Percentiles rank a stretch among this genome's conserved stretches.
Evolutionary conservation across 2,329 filamentous ascomycete species (phyloP).

Genomic region (Penicillium aurantiogriseum): DNA sequence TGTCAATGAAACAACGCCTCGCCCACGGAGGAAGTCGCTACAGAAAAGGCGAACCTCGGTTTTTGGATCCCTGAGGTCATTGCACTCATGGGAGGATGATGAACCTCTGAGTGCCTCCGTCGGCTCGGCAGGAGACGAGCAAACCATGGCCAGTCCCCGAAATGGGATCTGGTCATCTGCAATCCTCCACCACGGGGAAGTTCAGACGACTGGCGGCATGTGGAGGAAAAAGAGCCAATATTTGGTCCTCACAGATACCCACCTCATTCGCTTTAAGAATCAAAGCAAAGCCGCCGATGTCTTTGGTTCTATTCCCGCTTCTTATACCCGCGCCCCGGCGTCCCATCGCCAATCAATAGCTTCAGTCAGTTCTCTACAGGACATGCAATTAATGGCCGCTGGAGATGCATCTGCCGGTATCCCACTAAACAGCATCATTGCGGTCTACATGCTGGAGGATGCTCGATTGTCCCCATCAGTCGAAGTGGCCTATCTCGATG

Average conservation of each 20-base stretch:
- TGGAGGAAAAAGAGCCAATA: conserved; percentile 73
- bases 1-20: conserved; percentile 30
- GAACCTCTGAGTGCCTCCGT: conserved; percentile 54
- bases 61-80: conserved; percentile 58
- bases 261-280: conserved; percentile 67
- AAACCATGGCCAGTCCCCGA: conserved; percentile 38
- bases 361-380: conserved; percentile 61
- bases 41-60: conserved; percentile 54
- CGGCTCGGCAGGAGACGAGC: conserved; percentile 50
- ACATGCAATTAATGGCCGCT: conserved; percentile 58
- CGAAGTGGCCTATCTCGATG: conserved; percentile 67
- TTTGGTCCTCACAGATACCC: conserved; percentile 67
- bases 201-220: conserved; percentile 67
- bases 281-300: conserved; percentile 64
- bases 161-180: conserved; percentile 42
- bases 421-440: conserved; percentile 64
- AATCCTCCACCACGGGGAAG: conserved; percentile 66
- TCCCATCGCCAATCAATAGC: conserved; percentile 57
- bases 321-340: conserved; percentile 42
- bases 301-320: conserved; percentile 54
- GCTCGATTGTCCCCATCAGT: conserved; percentile 65
- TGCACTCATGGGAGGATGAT: conserved; percentile 54
- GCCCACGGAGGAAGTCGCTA: conserved; percentile 43
- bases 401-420: conserved; percentile 56
- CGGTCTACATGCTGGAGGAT: conserved; percentile 66